A percentile compares a stretch with the other conserved stretches of the same genome.
Evolutionary conservation across 306 rosid species (phyloP).

Genomic region (Lupinus albus): DNA sequence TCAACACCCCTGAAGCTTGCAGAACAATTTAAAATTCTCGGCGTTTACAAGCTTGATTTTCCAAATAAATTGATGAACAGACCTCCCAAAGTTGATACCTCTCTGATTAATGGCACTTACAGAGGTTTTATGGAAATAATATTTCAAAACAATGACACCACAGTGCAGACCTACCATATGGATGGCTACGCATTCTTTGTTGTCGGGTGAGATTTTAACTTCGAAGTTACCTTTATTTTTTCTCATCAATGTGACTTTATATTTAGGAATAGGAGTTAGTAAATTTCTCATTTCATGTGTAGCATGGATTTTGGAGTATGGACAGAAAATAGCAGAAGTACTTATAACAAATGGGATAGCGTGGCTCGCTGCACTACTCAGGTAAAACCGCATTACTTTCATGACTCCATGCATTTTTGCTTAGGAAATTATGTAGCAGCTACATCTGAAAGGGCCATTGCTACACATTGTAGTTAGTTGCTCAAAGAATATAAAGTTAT

Average conservation of each 20-base stretch:
- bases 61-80: constrained; percentile 77
- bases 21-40: constrained; percentile 70
- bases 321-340: constrained; percentile 83
- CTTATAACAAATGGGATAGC: constrained; percentile 82
- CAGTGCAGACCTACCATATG: constrained; percentile 79
- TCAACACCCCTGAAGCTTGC: constrained; percentile 77
- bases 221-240: background rate
- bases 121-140: constrained; percentile 84
- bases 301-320: constrained; percentile 89
- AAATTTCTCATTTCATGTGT: constrained; percentile 46
- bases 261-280: constrained; percentile 24
- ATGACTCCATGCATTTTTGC: constrained; percentile 15
- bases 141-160: constrained; percentile 81
- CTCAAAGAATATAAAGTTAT: background rate
- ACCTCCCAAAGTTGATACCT: constrained; percentile 68
- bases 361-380: constrained; percentile 82
- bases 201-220: constrained; percentile 71
- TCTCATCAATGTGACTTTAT: background rate
- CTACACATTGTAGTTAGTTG: constrained; percentile 31
- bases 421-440: background rate
- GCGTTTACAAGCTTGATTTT: constrained; percentile 77
- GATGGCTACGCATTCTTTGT: constrained; percentile 86
- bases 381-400: constrained; percentile 46
- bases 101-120: constrained; percentile 74
- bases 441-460: constrained; percentile 6